Base-by-base conservation (phyloP, 192 early-diverging fungal genomes). In the Phycomyces nitens region DNA sequence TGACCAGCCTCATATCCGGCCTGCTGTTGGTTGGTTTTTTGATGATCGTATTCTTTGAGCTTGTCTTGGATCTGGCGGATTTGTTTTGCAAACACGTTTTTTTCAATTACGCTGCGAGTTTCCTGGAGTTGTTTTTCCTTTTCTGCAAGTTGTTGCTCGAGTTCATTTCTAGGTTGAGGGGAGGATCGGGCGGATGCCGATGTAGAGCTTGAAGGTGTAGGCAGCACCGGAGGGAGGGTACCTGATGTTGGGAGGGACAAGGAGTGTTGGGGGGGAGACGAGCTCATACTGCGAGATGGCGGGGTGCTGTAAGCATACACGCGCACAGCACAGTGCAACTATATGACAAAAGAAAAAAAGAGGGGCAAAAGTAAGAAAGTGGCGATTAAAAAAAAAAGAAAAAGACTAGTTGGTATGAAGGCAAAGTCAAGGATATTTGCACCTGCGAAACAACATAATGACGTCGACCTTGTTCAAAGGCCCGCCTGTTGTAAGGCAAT, bases 261-360 rank as follows among this genome's bases (percentile, higher is more conserved):
- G 64, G 64, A 65, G 55, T 65, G 64, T 65, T 65, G 56, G 53
- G 64, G 64, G 64, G 64, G 64, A 65, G 55, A 41, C 51, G 64
- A 47, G 44, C 44, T 47, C 44, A 47, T 47, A 47, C 18, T 47
- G 44, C 44, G 44, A 47, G 44, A 47, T 47, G 18, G 44, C 44
- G 44, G 18, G 44, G 44, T 47, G 44, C 44, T 47, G 44, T 47
- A 14, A 47, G 44, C 44, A 47, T 47, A 47, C 44, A 47, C 44
- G 44, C 44, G 44, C 44, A 47, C 44, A 47, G 44, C 44, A 47
- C 44, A 47, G 44, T 47, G 44, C 44, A 47, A 47, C 44, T 47
- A 47, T 42, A 14, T 47, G 44, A 47, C 12, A 14, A 47, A 47
- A n/a, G 18, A 47, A 47, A 47, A 18, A 47, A 47, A 47, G 44